Evolutionary conservation across 345 rosid species (phyloP), one percentile per base, ranked within the genome.

Genomic region (Syzygium aqueum): DNA sequence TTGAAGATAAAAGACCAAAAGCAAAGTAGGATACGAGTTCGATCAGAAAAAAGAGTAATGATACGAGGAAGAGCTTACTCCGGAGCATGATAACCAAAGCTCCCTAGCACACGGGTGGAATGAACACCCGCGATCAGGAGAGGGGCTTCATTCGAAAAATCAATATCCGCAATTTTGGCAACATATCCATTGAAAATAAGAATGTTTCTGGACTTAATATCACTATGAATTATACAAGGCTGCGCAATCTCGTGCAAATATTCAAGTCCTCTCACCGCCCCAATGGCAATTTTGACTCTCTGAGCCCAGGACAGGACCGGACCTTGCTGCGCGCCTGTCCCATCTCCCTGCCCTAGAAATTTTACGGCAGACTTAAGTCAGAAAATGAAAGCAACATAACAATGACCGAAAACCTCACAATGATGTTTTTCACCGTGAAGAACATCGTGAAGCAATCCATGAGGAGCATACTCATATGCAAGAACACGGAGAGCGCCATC

Each of bases 371-470:
- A 13, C 25, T 43, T 52, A 73, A 86, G 84, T 52, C 17, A 43
- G 22, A 50, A 53, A 57, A 6, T 9, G 8, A 25, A 54, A 28
- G 37, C 57, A 54, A 54, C 57, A 54, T 54, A 54, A 54, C 57
- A 53, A 49, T 51, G 6, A 40, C 15, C 53, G 40, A 27, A 49
- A 23, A 54, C 14, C 8, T 21, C 9, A 84, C 23, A 27, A 84
- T 51, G 61, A 1, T n/a, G 23, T 30, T 50, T 52, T 43, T 4
- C 85, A 92, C 90, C 88, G 59, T 92, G 93, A 50, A 92, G 85
- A n/a, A 92, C 84, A 37, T 92, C 89, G 37, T 86, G 93, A 30
- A 92, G 91, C 15, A 93, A 91, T 17, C 94, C 94, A 85, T 78
- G 85, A 6, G 88, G 27, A 3, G 94, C 92, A 53, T 77, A 88